phyloP scores from a whole-genome alignment of 768 basidiomycete species.

The Tylopilus felleus region DNA sequence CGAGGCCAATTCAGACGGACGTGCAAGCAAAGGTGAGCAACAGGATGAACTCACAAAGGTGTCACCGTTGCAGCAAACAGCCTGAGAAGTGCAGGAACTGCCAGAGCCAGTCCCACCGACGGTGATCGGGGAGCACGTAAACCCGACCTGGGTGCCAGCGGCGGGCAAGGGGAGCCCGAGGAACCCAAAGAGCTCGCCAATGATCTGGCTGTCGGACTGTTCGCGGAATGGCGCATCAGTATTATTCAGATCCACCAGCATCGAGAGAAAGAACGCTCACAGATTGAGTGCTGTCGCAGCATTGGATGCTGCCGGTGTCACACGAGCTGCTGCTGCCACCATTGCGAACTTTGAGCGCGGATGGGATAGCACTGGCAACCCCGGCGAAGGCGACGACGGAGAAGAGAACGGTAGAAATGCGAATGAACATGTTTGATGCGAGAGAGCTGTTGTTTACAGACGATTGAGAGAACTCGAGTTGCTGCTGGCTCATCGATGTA shows the following conservation, averaged over 20 bases:
- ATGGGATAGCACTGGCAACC: neutral
- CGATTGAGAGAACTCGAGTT: neutral
- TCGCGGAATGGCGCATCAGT: neutral
- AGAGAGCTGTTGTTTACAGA: neutral
- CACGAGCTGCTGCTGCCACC: constrained; percentile 24
- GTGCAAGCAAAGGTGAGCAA: neutral
- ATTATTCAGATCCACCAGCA: neutral
- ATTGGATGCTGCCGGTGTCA: constrained; percentile 37
- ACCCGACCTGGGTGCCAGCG: neutral
- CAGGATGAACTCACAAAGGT: neutral
- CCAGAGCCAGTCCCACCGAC: neutral
- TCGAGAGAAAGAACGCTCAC: neutral
- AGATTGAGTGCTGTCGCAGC: neutral
- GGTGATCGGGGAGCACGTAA: constrained; percentile 1
- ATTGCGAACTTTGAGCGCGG: constrained; percentile 1
- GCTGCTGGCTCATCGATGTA: neutral
- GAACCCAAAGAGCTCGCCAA: neutral
- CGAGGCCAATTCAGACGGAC: neutral
- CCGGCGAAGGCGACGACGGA: constrained; percentile 6
- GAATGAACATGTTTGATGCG: constrained; percentile 6
- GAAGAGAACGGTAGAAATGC: constrained; percentile 1
- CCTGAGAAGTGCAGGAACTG: neutral
- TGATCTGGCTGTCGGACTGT: neutral
- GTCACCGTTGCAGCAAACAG: constrained; percentile 4
- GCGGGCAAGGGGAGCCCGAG: neutral